Base-by-base conservation (phyloP, 2,329 filamentous ascomycete species). In the Aschersonia sp. region DNA sequence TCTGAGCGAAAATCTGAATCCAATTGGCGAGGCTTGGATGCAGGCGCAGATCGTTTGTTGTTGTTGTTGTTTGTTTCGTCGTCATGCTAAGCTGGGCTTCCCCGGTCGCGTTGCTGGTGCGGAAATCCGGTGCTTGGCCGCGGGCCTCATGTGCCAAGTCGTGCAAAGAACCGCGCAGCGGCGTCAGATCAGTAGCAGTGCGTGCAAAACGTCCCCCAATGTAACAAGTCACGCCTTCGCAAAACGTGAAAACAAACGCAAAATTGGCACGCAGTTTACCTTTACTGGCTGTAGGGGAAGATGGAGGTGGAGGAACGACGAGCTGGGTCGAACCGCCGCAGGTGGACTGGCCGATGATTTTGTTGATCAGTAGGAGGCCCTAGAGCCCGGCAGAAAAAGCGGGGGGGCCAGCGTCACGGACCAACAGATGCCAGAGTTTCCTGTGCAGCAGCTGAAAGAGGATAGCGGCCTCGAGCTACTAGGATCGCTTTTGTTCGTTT, bases 281-380 rank as follows among this genome's bases (percentile, higher is more conserved):
- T 53, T 47, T 46, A 45, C 42, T 46, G 45, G 50, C 43, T 43
- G 50, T 48, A 46, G 46, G 44, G 30, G 44, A 48, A 43, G 43
- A 50, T 48, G 47, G 47, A 49, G 50, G 47, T 52, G 53, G 47
- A 52, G 51, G 43, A 43, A 48, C 47, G 33, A 37, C 33, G 33
- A 49, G 41, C 41, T 45, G 47, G 39, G 40, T 46, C 46, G 42
- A 49, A 52, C 49, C 53, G 55, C 33, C 55, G 55, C 43, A 51
- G 52, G 54, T 46, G 56, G 55, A 55, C 47, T 52, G 50, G 44
- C 44, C 47, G 48, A 52, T 49, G 54, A 53, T 57, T 58, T 57
- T 56, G 56, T 57, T 52, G 49, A 54, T 50, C 41, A 47, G 46
- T 39, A 46, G 43, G 44, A 51, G 53, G 50, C 49, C 47, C 46